These are phyloP conservation scores for Earliella scabrosa DNA, from an alignment of 1,284 basidiomycete genomes.

Conservation along the genomic window DNA sequence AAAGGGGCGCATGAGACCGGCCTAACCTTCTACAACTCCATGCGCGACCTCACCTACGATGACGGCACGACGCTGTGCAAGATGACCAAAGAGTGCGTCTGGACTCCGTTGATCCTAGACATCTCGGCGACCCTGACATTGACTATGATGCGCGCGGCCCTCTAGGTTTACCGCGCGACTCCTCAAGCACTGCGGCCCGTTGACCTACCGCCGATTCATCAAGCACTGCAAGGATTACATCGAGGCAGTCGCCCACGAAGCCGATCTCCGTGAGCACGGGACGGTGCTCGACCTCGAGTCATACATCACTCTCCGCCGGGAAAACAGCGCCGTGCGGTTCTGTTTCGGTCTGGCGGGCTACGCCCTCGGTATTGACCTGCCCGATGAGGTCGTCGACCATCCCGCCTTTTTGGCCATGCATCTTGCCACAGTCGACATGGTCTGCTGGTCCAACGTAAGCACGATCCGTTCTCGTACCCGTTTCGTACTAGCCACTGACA, in stretches of 20 bases:
- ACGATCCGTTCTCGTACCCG: background rate
- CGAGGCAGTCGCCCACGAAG: slow-evolving; percentile 58
- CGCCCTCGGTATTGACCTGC: slow-evolving; percentile 61
- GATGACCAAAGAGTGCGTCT: slow-evolving; percentile 64
- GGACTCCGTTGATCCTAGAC: background rate
- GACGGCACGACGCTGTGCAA: slow-evolving; percentile 57
- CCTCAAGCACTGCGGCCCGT: slow-evolving; percentile 46
- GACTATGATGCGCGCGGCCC: background rate
- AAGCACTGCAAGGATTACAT: slow-evolving; percentile 61
- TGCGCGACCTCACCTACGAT: slow-evolving; percentile 55
- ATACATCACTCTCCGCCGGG: slow-evolving; percentile 61
- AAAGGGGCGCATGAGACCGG: slow-evolving; percentile 59
- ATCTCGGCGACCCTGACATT: slow-evolving; percentile 3
- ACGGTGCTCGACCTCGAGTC: slow-evolving; percentile 55
- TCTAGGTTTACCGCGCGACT: slow-evolving; percentile 58
- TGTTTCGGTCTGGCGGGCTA: slow-evolving; percentile 70
- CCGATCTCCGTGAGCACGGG: slow-evolving; percentile 59
- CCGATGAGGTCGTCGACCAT: slow-evolving; percentile 62
- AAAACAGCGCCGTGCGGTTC: slow-evolving; percentile 67
- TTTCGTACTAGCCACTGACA: slow-evolving; percentile 4
- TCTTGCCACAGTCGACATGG: slow-evolving; percentile 64
- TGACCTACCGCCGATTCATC: slow-evolving; percentile 53
- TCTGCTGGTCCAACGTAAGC: slow-evolving; percentile 72
- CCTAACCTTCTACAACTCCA: slow-evolving; percentile 53
- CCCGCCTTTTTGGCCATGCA: slow-evolving; percentile 57